Percentiles rank a stretch among this genome's conserved stretches.
phyloP scores from a whole-genome alignment of 495 filamentous ascomycete genomes.

The Collariella sp. region DNA sequence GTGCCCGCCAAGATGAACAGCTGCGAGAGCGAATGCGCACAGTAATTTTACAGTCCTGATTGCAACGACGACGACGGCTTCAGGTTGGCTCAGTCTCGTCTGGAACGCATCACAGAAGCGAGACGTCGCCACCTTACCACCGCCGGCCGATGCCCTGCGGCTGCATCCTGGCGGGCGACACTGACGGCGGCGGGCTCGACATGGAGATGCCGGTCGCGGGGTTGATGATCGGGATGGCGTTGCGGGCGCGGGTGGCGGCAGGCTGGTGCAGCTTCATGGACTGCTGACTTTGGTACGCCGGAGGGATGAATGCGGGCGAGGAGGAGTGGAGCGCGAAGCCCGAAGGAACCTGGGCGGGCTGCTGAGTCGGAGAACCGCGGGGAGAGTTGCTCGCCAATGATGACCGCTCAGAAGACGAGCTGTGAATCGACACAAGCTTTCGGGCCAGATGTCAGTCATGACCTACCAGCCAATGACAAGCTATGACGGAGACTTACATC shows the following conservation, averaged over 20 bases:
- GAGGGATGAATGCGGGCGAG: constrained; percentile 60
- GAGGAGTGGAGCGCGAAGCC: constrained; percentile 72
- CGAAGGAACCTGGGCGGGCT: constrained; percentile 63
- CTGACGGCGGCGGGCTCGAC: constrained; percentile 82
- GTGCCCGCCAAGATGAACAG: constrained; percentile 36
- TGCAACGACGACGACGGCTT: constrained; percentile 29
- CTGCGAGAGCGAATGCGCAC: constrained; percentile 22
- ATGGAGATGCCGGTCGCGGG: constrained; percentile 81
- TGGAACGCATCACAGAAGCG: constrained; percentile 25
- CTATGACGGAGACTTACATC: constrained; percentile 62
- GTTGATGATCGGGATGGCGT: constrained; percentile 98
- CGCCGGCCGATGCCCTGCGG: constrained; percentile 40
- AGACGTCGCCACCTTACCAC: constrained; percentile 38
- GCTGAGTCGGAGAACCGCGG: constrained; percentile 69
- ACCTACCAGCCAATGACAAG: constrained; percentile 5
- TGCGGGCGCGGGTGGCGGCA: constrained; percentile 75
- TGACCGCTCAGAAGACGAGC: constrained; percentile 87
- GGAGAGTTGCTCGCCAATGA: constrained; percentile 92
- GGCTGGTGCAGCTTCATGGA: constrained; percentile 77
- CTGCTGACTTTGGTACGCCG: constrained; percentile 41
- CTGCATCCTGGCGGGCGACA: constrained; percentile 80
- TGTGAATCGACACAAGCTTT: constrained; percentile 75
- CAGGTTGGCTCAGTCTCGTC: constrained; percentile 17
- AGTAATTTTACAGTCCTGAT: constrained; percentile 20
- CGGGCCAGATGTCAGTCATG: constrained; percentile 12